phyloP scores from a whole-genome alignment of 2,329 filamentous ascomycete genomes.

The Dactylellina parvicollis region DNA sequence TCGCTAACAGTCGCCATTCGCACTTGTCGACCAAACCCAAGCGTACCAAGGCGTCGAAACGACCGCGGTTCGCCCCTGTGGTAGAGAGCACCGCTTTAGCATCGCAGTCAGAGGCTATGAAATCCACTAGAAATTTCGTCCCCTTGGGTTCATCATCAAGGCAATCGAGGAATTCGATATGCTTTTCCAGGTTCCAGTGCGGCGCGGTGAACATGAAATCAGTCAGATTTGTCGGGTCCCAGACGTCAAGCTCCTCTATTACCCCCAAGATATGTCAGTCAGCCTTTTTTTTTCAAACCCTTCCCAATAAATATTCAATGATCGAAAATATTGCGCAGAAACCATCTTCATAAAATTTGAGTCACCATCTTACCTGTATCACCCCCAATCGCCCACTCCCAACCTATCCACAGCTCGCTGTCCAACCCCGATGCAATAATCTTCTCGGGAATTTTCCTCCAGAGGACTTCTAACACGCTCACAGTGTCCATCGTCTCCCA shows the following conservation, averaged over 20 bases:
- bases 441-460: slow-evolving; percentile 13
- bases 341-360: too few relatives aligned
- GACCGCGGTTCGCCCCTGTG: too few relatives aligned
- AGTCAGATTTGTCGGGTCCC: not conserved
- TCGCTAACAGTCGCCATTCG: not conserved
- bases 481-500: slow-evolving; percentile 32
- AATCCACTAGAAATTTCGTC: not conserved
- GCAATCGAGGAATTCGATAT: slow-evolving; percentile 10
- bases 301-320: not conserved
- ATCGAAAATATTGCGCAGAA: too few relatives aligned
- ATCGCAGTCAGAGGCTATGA: not conserved
- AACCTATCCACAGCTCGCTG: not conserved
- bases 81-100: not conserved
- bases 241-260: not conserved
- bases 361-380: not conserved
- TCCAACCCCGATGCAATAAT: not conserved
- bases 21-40: not conserved
- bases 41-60: not conserved
- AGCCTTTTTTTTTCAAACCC: not conserved
- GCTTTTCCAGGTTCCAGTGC: slow-evolving; percentile 7
- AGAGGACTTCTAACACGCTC: slow-evolving; percentile 8
- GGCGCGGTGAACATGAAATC: not conserved
- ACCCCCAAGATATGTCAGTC: too few relatives aligned
- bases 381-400: not conserved
- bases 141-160: not conserved